phyloP scores from a whole-genome alignment of 192 early-diverging fungal genomes.

The Borealophlyctis nickersoniae region DNA sequence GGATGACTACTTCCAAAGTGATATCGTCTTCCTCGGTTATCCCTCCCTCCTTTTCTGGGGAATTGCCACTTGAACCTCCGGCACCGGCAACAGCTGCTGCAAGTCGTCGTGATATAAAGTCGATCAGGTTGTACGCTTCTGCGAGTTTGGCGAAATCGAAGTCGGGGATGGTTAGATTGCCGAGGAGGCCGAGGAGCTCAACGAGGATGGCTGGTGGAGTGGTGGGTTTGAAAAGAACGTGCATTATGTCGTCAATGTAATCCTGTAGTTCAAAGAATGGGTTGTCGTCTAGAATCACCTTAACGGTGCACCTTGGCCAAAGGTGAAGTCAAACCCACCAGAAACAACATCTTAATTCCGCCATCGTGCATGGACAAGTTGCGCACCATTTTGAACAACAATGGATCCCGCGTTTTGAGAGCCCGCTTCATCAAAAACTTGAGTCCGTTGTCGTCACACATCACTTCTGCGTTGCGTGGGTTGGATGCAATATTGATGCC shows the following conservation, averaged over 20 bases:
- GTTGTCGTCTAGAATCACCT: background rate
- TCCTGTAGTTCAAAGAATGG: slow-evolving; percentile 26
- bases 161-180: slow-evolving; percentile 43
- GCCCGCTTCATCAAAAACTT: slow-evolving; percentile 53
- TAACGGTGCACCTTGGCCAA: background rate
- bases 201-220: slow-evolving; percentile 40
- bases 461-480: slow-evolving; percentile 28
- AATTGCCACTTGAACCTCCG: background rate
- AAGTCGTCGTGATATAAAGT: slow-evolving; percentile 31
- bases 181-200: slow-evolving; percentile 50
- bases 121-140: slow-evolving; percentile 43
- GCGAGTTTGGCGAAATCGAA: slow-evolving; percentile 56
- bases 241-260: slow-evolving; percentile 55
- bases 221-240: slow-evolving; percentile 34
- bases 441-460: slow-evolving; percentile 46
- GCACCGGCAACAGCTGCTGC: slow-evolving; percentile 9
- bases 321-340: slow-evolving; percentile 37
- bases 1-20: slow-evolving; percentile 41
- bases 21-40: slow-evolving; percentile 48
- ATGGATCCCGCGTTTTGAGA: slow-evolving; percentile 49
- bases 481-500: slow-evolving; percentile 51
- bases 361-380: slow-evolving; percentile 40
- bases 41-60: slow-evolving; percentile 13
- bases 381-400: slow-evolving; percentile 55
- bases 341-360: slow-evolving; percentile 39